These are phyloP conservation scores for Stachybotrys chlorohalonatus DNA, from an alignment of 2,329 filamentous ascomycete species.

Conservation along the genomic window DNA sequence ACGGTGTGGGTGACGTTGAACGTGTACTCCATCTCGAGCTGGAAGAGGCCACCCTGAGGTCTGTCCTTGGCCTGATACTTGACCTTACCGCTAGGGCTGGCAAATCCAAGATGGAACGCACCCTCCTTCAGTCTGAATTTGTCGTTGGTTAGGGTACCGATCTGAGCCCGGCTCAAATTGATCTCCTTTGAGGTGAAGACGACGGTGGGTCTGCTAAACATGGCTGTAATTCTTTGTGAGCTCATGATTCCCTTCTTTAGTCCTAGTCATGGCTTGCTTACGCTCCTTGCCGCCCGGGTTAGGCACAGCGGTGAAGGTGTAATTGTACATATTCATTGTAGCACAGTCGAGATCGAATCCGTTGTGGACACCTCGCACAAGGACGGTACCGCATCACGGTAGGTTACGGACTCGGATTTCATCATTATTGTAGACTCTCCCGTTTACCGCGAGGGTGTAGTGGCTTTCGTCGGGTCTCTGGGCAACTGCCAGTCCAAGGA, in stretches of 20 bases:
- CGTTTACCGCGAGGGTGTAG: background rate
- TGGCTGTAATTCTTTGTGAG: background rate
- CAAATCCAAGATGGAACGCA: background rate
- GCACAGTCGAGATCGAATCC: slow-evolving; percentile 1
- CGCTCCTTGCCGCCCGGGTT: background rate
- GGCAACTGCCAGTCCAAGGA: background rate
- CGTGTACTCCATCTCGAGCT: slow-evolving; percentile 1
- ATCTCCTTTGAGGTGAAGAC: background rate
- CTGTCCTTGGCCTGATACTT: slow-evolving; percentile 3
- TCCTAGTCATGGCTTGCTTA: background rate
- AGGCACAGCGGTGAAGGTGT: slow-evolving; percentile 1
- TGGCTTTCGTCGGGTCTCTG: background rate
- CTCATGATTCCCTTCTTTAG: background rate
- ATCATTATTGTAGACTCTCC: background rate
- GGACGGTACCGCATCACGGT: background rate
- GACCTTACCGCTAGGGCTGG: background rate
- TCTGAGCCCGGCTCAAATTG: background rate
- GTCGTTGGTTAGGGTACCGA: background rate
- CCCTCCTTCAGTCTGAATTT: background rate
- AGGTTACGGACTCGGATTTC: background rate
- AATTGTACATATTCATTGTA: slow-evolving; percentile 3
- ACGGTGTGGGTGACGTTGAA: slow-evolving; percentile 1
- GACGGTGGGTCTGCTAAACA: background rate
- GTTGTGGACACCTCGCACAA: slow-evolving; percentile 1
- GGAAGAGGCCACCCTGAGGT: slow-evolving; percentile 1